A percentile compares a stretch with the other conserved stretches of the same genome.
These are phyloP conservation scores for Coemansia nantahalensis DNA, from an alignment of 192 early-diverging fungal species.

Conservation along the genomic window DNA sequence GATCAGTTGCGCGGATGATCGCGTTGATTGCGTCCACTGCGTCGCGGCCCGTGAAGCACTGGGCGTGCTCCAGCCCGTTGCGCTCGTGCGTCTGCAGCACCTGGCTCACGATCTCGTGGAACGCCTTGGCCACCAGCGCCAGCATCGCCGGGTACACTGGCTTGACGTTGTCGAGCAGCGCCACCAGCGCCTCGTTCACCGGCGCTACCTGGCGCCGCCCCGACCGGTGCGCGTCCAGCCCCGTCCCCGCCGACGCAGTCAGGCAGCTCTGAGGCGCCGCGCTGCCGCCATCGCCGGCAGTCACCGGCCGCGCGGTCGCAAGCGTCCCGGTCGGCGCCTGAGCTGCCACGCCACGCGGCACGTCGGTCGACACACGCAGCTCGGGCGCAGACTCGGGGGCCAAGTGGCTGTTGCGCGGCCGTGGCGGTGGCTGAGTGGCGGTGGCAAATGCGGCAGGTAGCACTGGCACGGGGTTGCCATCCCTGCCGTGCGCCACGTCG, in stretches of 20 bases:
- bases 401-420: too few relatives aligned
- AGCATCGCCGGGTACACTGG: slow-evolving; percentile 75
- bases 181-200: slow-evolving; percentile 33
- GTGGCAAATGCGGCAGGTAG: slow-evolving; percentile 27
- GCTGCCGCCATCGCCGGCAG: not conserved
- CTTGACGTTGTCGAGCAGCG: slow-evolving; percentile 38
- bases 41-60: slow-evolving; percentile 83
- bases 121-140: slow-evolving; percentile 65
- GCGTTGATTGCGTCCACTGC: slow-evolving; percentile 82
- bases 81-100: slow-evolving; percentile 63
- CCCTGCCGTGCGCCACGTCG: slow-evolving; percentile 18
- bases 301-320: too few relatives aligned
- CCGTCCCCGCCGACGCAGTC: not conserved
- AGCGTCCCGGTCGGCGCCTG: too few relatives aligned
- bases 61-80: slow-evolving; percentile 78
- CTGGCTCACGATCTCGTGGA: slow-evolving; percentile 57
- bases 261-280: not conserved
- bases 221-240: not conserved
- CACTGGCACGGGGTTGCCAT: slow-evolving; percentile 34
- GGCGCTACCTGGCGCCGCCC: slow-evolving; percentile 5
- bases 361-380: not conserved
- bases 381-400: not conserved
- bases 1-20: slow-evolving; percentile 80
- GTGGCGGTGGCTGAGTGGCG: not conserved
- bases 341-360: not conserved